A percentile compares a stretch with the other conserved stretches of the same genome.
These are phyloP conservation scores for Lupinus albus DNA, from an alignment of 306 rosid species.

Conservation along the genomic window DNA sequence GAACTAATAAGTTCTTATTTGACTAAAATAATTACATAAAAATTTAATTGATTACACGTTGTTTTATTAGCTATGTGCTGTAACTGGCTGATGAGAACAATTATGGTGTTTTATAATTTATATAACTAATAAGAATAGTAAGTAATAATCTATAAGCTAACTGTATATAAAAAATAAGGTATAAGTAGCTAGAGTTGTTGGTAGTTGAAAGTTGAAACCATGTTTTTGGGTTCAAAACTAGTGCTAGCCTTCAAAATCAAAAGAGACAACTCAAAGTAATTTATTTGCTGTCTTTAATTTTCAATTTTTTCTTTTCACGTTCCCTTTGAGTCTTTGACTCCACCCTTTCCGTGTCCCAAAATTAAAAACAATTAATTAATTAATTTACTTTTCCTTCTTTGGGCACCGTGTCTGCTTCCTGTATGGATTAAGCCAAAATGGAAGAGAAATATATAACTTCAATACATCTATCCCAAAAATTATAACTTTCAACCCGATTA, in stretches of 20 bases:
- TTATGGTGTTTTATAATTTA: not conserved
- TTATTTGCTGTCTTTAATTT: not conserved
- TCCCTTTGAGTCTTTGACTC: constrained; percentile 19
- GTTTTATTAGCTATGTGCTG: not conserved
- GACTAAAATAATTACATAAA: too few species aligned
- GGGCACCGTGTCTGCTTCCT: too few species aligned
- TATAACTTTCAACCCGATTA: too few species aligned
- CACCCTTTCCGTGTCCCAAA: not conserved
- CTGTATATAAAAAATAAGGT: too few species aligned
- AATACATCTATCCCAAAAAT: too few species aligned
- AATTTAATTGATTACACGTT: not conserved
- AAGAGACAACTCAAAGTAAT: too few species aligned
- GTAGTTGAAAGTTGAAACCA: constrained; percentile 14
- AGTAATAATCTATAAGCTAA: too few species aligned
- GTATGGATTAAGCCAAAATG: too few species aligned
- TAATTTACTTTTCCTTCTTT: not conserved
- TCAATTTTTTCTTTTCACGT: not conserved
- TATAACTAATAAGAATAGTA: too few species aligned
- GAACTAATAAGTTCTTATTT: too few species aligned
- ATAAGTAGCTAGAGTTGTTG: not conserved
- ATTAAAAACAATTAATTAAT: not conserved
- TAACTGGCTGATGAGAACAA: not conserved
- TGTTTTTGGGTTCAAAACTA: constrained; percentile 27
- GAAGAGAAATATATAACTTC: too few species aligned
- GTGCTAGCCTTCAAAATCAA: constrained; percentile 26